Evolutionary conservation across 2,329 filamentous ascomycete genomes (phyloP).

Genomic region (Aspergillus melleus): DNA sequence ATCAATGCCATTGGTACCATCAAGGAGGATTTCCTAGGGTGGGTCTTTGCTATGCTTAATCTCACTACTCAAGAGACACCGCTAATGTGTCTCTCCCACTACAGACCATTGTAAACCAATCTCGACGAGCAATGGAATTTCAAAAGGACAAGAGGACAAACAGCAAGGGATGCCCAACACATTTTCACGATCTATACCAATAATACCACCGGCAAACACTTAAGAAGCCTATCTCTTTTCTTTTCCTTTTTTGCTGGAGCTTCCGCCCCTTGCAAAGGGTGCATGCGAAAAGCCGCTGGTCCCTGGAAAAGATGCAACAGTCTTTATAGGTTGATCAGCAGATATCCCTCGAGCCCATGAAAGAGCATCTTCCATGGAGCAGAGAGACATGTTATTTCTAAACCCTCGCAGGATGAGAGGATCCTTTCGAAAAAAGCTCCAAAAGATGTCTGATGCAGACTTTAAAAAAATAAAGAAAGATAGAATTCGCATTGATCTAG

Average conservation of each 20-base stretch:
- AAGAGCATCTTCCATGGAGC: neutral
- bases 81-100: slow-evolving; percentile 12
- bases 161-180: slow-evolving; percentile 21
- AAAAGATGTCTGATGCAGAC: neutral
- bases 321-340: neutral
- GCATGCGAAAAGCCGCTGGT: neutral
- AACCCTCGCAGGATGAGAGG: neutral
- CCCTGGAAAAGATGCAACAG: neutral
- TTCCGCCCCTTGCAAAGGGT: neutral
- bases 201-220: slow-evolving; percentile 8
- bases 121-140: slow-evolving; percentile 13
- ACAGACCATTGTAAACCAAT: slow-evolving; percentile 33
- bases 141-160: neutral
- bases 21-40: slow-evolving; percentile 67
- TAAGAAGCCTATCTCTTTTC: slow-evolving; percentile 1
- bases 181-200: slow-evolving; percentile 16
- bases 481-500: neutral
- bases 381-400: neutral
- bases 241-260: neutral
- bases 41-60: slow-evolving; percentile 17
- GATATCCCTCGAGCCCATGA: neutral
- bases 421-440: neutral
- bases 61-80: neutral
- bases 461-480: neutral
- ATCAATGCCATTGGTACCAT: slow-evolving; percentile 98